Evolutionary conservation across 805 yeast genomes (phyloP).

Genomic region (Teunomyces aglyptinius): DNA sequence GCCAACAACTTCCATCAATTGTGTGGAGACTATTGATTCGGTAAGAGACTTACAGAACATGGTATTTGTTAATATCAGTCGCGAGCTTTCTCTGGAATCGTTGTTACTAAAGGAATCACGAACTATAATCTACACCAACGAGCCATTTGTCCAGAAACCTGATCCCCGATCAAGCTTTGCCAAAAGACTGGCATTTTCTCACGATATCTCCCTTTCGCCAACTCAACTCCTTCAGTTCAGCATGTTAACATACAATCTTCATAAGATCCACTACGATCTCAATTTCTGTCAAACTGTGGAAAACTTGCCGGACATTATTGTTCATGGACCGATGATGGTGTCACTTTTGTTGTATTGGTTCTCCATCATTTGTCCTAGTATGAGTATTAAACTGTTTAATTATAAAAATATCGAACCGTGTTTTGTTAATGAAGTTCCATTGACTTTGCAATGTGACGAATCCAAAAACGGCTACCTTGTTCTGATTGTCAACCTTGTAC

Average conservation of each 20-base stretch:
- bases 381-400: constrained; percentile 28
- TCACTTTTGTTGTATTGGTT: constrained; percentile 59
- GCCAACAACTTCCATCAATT: constrained; percentile 26
- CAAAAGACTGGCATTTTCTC: neutral
- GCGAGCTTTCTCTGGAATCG: constrained; percentile 41
- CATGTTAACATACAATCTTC: constrained; percentile 78
- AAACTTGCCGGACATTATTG: constrained; percentile 57
- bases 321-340: constrained; percentile 81
- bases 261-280: constrained; percentile 73
- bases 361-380: constrained; percentile 10
- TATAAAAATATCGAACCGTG: constrained; percentile 54
- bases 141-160: constrained; percentile 16
- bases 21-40: constrained; percentile 52
- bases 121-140: constrained; percentile 59
- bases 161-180: too few relatives aligned
- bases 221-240: constrained; percentile 60
- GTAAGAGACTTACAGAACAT: constrained; percentile 36
- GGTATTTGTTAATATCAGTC: constrained; percentile 53
- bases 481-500: neutral
- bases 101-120: constrained; percentile 50
- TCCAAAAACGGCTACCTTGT: neutral
- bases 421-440: constrained; percentile 37
- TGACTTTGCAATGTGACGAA: constrained; percentile 13
- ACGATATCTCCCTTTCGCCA: constrained; percentile 34
- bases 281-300: constrained; percentile 55